phyloP scores from a whole-genome alignment of 164 flowering plant genomes.

The Taxillus chinensis region DNA sequence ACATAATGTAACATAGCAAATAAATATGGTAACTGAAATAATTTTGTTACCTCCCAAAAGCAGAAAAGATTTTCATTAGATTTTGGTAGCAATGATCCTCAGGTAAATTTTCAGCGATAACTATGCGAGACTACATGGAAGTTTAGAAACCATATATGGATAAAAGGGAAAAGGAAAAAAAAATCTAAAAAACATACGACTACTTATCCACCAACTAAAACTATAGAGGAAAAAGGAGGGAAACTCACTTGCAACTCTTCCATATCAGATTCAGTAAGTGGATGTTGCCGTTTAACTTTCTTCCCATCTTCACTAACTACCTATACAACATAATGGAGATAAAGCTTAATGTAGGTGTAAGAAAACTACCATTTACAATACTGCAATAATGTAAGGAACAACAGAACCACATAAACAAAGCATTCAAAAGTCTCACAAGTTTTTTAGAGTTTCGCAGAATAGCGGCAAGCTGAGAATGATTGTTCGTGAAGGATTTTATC shows the following conservation, averaged over 20 bases:
- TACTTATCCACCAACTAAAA: not conserved
- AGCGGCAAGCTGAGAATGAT: conserved; percentile 60
- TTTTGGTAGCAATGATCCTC: not conserved
- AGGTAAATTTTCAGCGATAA: not conserved
- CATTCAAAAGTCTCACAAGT: conserved; percentile 48
- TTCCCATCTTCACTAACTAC: not conserved
- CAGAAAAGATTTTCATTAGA: not conserved
- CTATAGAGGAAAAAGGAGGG: not conserved
- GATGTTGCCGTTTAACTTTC: not conserved
- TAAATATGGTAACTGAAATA: not conserved
- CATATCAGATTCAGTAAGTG: not conserved
- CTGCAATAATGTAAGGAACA: not conserved
- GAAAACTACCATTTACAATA: too few relatives aligned
- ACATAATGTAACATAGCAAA: not conserved
- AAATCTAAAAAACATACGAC: not conserved
- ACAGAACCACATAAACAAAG: not conserved
- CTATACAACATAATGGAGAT: not conserved
- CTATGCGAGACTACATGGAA: not conserved
- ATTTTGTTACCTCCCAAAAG: not conserved
- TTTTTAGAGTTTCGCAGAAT: conserved; percentile 63
- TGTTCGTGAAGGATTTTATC: conserved; percentile 58
- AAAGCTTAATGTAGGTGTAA: too few relatives aligned
- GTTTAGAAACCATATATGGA: not conserved
- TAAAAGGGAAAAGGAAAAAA: not conserved
- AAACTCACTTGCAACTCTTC: not conserved